Base-by-base conservation (phyloP, 2,329 filamentous ascomycete genomes). In the Cryphonectria naterciae region DNA sequence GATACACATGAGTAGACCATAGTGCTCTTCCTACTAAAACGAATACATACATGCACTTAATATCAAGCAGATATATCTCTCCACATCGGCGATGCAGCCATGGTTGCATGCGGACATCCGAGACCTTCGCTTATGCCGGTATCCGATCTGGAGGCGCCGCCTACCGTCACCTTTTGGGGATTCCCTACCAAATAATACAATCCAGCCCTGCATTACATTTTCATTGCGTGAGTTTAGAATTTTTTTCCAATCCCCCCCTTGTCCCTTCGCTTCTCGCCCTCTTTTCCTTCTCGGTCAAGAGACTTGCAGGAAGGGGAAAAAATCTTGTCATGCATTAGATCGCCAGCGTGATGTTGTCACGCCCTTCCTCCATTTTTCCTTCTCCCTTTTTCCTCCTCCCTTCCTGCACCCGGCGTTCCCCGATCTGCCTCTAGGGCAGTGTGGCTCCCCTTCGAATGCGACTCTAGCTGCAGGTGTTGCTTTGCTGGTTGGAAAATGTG, bases 61-160 rank as follows among this genome's bases (percentile, higher is more conserved):
- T 39, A 39, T 19, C 22, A 61, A 35, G 28, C 19, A 49, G 46
- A 10, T n/a, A 22, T 4, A 58, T 58, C 28, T 61, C 58, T 35
- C 58, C 58, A 61, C 58, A 61, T n/a, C 19, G 7, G 32, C 8
- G 19, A 37, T 22, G 58, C 58, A 35, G 32, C 35, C 58, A n/a
- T 4, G 35, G 46, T 22, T 61, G 58, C 58, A 61, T 61, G 58
- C 28, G 32, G 58, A 39, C 22, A 7, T 35, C 58, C 58, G 58
- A 61, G 58, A 61, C 58, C 58, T 61, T 61, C 35, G 35, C 58
- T 61, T 61, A 61, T 61, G 58, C 58, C 22, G 58, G 17, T 61
- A 22, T 61, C 58, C 58, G 58, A 35, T 61, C 58, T 61, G 58
- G 32, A 61, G 22, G 25, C 58, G 58, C 32, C 58, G 58, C 35